Base-by-base conservation (phyloP, 2,329 filamentous ascomycete species). In the Trichophyton verrucosum region DNA sequence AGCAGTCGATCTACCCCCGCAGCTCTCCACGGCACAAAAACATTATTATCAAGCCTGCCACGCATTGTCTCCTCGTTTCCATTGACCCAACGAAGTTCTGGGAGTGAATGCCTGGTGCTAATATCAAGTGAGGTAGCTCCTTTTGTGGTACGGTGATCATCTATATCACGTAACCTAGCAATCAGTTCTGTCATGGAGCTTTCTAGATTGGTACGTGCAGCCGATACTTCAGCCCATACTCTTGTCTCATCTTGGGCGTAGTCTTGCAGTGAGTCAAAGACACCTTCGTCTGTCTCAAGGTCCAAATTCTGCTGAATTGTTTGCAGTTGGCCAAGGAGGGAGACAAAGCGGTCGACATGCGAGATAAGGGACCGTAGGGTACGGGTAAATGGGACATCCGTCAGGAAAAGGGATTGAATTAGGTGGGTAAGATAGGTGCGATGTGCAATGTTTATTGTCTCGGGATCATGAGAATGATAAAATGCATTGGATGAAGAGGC, bases 1-100 rank as follows among this genome's bases (percentile, higher is more conserved):
- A 96, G 73, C 70, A 96, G 74, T 62, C 88, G 80, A 75, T 96
- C 90, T 53, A 96, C 84, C 0, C 90, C 88, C 0, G 89, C 89
- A 2, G 89, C 82, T 63, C 87, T 84, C 64, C 83, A 81, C 0
- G 89, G 87, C 33, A 86, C 79, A 71, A 89, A 96, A 64, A 73
- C 69, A 27, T 69, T 69, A 9, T 68, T 69, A 15, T 69, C 66
- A 40, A 70, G 69, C n/a, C 64, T 65, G 13, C 64, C 49, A 56
- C 68, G 71, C 60, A 66, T 68, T 66, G 69, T 69, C 51, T 38
- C 70, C 61, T 20, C 67, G 67, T 22, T 64, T 13, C 55, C 66
- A 8, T 63, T 66, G 22, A 61, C 61, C 42, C 75, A 65, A 65
- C 78, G 69, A 36, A 71, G 40, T 60, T 17, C 68, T 68, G 60